Base-by-base conservation (phyloP, 2,329 filamentous ascomycete genomes). In the Aspergillus phoenicis region DNA sequence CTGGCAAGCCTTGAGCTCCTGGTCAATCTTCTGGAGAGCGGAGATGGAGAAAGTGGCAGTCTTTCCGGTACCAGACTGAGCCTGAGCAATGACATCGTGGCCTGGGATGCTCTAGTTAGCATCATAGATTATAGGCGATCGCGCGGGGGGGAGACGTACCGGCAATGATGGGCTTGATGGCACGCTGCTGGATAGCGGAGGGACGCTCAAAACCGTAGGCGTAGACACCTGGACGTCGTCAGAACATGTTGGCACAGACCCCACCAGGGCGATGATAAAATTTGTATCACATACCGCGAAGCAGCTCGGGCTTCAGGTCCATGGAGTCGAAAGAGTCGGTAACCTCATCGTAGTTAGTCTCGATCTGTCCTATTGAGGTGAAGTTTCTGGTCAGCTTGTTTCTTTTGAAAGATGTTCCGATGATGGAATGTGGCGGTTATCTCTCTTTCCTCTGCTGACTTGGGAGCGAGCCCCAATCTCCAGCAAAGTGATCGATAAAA, bases 301-400 rank as follows among this genome's bases (percentile, higher is more conserved):
- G 92, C 77, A 99, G 91, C 86, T 99, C 95, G 69, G 92, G 79
- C 88, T 96, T 97, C 77, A 99, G 88, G 84, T 89, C 89, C 95
- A 99, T 99, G 75, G 93, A 87, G 83, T 99, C 95, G 84, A 99
- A 99, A 65, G 93, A 97, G 84, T 99, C 96, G 82, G 95, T 94
- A 77, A 94, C 93, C 88, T 98, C 93, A 87, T 99, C 95, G 85
- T 98, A 99, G 91, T 99, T 99, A 80, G 93, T 97, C 88, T 99
- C 96, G 87, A 99, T 99, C 85, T 96, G 93, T 83, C 90, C 94
- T 97, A 80, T 75, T 59, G 41, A 13, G 1, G 48, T 39, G 53
- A 63, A 61, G 58, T 51, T 15, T 41, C 36, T 62, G 24, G 63
- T 68, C 52, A 65, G 57, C 54, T 51, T 39, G 28, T 13, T 38